Evolutionary conservation across 2,329 filamentous ascomycete genomes (phyloP).

Genomic region (Cytospora mali): DNA sequence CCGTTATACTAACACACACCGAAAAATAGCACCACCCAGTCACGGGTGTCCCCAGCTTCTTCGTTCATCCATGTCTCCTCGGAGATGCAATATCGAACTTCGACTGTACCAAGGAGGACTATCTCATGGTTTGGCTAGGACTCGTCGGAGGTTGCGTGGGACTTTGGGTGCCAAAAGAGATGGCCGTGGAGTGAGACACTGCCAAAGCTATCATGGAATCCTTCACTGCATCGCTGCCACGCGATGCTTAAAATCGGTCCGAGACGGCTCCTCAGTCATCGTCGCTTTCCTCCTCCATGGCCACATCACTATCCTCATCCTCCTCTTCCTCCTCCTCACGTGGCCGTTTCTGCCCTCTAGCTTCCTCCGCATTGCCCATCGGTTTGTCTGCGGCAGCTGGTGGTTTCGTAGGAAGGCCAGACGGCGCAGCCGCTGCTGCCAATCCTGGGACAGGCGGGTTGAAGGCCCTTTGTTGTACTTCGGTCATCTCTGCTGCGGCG

Average conservation of each 20-base stretch:
- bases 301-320: conserved; percentile 62
- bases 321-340: conserved; percentile 71
- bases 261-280: conserved; percentile 60
- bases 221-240: conserved; percentile 1
- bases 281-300: conserved; percentile 71
- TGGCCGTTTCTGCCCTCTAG: conserved; percentile 68
- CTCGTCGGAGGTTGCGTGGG: conserved; percentile 80
- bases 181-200: conserved; percentile 51
- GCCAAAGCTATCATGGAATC: background rate
- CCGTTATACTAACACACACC: conserved; percentile 46
- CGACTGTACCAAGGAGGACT: conserved; percentile 64
- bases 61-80: conserved; percentile 90
- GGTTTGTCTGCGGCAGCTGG: conserved; percentile 48
- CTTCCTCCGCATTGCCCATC: conserved; percentile 56
- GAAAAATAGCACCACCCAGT: conserved; percentile 76
- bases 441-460: conserved; percentile 63
- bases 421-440: conserved; percentile 44
- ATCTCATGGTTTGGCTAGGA: conserved; percentile 89
- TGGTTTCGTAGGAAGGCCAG: conserved; percentile 53
- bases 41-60: conserved; percentile 77
- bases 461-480: conserved; percentile 80
- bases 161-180: conserved; percentile 72
- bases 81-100: conserved; percentile 76
- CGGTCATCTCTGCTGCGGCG: conserved; percentile 65
- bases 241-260: conserved; percentile 3